Conservation (phyloP, 169 alveolate species). For the Plasmodium gaboni region DNA sequence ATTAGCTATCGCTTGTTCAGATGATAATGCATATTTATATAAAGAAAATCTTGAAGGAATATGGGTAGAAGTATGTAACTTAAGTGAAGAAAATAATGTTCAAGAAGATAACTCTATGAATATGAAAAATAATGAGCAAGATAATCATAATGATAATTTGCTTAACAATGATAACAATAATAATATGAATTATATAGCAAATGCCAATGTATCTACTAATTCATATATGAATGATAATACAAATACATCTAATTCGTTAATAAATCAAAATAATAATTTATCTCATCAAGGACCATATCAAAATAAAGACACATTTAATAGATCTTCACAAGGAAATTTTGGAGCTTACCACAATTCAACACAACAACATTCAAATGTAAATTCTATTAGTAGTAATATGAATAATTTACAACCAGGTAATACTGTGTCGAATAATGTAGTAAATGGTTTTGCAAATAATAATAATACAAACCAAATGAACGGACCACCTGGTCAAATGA, state of each 20-base stretch:
- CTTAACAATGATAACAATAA: constrained; percentile 4
- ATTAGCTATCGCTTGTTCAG: constrained; percentile 78
- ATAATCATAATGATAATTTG: neutral
- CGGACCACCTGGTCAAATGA: no score
- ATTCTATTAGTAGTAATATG: neutral
- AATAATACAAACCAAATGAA: neutral
- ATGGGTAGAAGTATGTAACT: constrained; percentile 79
- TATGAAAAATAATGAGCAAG: neutral
- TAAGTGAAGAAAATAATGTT: constrained; percentile 28
- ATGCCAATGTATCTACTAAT: neutral
- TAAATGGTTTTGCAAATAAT: neutral
- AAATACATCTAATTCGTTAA: neutral
- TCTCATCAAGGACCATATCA: neutral
- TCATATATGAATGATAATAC: neutral
- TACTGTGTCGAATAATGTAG: neutral
- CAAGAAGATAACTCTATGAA: constrained; percentile 8
- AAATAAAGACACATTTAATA: constrained; percentile 1
- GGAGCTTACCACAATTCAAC: neutral
- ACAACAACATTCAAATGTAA: neutral
- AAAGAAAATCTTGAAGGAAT: constrained; percentile 79
- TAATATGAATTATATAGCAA: neutral
- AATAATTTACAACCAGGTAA: neutral
- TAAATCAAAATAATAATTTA: neutral
- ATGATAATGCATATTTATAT: constrained; percentile 77
- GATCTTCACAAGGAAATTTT: neutral